Conservation (phyloP, 768 basidiomycete species). For the Rickenella mellea region DNA sequence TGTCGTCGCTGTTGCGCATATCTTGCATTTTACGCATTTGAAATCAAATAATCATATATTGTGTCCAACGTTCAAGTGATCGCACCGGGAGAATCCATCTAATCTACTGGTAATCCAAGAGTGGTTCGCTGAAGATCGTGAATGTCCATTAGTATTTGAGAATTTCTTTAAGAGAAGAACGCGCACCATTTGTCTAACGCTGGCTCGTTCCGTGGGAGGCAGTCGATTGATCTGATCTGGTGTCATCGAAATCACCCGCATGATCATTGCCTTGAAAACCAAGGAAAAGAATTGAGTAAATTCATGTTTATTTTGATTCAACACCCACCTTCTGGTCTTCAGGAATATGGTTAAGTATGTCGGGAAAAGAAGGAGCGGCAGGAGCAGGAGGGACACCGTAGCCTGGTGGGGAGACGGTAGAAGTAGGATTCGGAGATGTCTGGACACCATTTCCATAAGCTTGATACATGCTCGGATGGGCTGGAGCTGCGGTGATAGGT, state of each 20-base stretch:
- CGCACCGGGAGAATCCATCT: not conserved
- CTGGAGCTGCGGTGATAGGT: too few species aligned
- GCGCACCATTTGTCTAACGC: slow-evolving; percentile 77
- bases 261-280: slow-evolving; percentile 49
- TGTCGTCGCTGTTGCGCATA: not conserved
- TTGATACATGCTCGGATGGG: too few species aligned
- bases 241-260: slow-evolving; percentile 74
- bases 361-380: slow-evolving; percentile 24
- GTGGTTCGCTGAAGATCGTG: not conserved
- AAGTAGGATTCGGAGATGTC: too few species aligned
- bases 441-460: too few species aligned
- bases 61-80: not conserved
- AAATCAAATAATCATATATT: too few species aligned
- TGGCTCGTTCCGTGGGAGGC: slow-evolving; percentile 63
- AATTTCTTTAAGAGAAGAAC: not conserved
- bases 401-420: not conserved
- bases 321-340: slow-evolving; percentile 56
- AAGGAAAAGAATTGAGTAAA: slow-evolving; percentile 1
- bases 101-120: not conserved
- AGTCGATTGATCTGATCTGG: slow-evolving; percentile 74
- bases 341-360: slow-evolving; percentile 48
- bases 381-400: slow-evolving; percentile 15
- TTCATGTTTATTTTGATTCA: slow-evolving; percentile 10
- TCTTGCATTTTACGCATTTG: not conserved
- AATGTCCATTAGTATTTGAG: not conserved